Evolutionary conservation across 176 grass and related monocot species (phyloP).

Genomic region (Musa acuminata): DNA sequence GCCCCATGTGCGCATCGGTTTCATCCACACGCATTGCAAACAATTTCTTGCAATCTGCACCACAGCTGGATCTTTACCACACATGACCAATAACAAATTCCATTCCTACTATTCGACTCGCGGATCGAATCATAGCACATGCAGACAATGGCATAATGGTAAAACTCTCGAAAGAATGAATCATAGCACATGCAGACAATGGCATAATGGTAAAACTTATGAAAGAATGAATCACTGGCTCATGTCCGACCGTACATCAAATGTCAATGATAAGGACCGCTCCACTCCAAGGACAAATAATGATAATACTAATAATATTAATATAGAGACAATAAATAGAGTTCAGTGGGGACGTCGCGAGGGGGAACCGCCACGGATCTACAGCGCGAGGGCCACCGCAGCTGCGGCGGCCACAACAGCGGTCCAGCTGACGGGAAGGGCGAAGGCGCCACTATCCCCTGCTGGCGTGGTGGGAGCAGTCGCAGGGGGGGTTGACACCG

Average conservation of each 20-base stretch:
- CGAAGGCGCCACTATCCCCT: not conserved
- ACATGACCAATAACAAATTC: too few species aligned
- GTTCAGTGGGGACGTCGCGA: not conserved
- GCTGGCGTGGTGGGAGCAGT: not conserved
- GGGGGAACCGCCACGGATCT: not conserved
- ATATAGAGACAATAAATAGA: not conserved
- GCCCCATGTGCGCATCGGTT: too few species aligned
- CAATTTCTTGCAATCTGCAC: too few species aligned
- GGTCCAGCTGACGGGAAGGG: constrained; percentile 2
- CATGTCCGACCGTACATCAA: not conserved
- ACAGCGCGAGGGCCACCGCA: not conserved
- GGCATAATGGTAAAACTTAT: not conserved
- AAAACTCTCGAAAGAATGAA: not conserved
- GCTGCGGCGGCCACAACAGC: not conserved
- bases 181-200: too few species aligned
- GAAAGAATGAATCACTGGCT: not conserved
- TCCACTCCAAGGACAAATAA: too few species aligned
- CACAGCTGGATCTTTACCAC: too few species aligned
- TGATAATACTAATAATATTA: too few species aligned
- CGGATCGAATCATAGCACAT: too few species aligned
- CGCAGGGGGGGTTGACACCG: too few species aligned
- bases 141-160: too few species aligned
- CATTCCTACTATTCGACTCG: too few species aligned
- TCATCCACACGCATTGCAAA: too few species aligned
- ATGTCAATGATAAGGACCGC: not conserved